These are phyloP conservation scores for Babesia gibsoni DNA, from an alignment of 169 alveolate species.

Conservation along the genomic window DNA sequence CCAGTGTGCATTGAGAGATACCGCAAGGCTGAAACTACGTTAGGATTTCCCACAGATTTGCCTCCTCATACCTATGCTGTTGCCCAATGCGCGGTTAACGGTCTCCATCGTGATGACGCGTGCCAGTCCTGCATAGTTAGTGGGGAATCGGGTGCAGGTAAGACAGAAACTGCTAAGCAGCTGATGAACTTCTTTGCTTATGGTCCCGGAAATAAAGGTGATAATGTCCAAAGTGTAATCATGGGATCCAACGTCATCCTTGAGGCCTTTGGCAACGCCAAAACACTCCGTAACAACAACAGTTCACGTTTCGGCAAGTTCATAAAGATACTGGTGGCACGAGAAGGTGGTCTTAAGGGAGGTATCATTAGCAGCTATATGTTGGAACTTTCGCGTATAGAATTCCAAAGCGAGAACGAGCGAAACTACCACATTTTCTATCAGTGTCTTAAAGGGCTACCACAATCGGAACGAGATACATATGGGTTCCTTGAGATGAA, in stretches of 20 bases:
- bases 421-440: constrained; percentile 96
- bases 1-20: constrained; percentile 65
- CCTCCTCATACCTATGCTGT: constrained; percentile 85
- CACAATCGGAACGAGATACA: constrained; percentile 20
- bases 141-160: constrained; percentile 99
- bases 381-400: constrained; percentile 94
- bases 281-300: constrained; percentile 96
- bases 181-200: constrained; percentile 77
- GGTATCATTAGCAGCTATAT: constrained; percentile 93
- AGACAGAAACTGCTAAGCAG: constrained; percentile 98
- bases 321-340: constrained; percentile 88
- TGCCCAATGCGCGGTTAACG: constrained; percentile 82
- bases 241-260: constrained; percentile 92
- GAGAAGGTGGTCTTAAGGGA: constrained; percentile 83
- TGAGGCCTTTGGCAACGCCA: constrained; percentile 99
- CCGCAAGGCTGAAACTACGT: constrained; percentile 68
- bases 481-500: constrained; percentile 44
- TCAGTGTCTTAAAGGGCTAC: constrained; percentile 72
- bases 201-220: constrained; percentile 16
- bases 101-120: constrained; percentile 67
- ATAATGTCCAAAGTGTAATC: constrained; percentile 40
- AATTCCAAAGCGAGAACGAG: constrained; percentile 84
- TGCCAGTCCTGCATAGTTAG: constrained; percentile 95
- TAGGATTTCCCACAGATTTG: constrained; percentile 76
- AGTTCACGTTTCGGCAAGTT: constrained; percentile 98